phyloP scores from a whole-genome alignment of 1,139 yeast genomes.

The Magnusiomyces paraingens region DNA sequence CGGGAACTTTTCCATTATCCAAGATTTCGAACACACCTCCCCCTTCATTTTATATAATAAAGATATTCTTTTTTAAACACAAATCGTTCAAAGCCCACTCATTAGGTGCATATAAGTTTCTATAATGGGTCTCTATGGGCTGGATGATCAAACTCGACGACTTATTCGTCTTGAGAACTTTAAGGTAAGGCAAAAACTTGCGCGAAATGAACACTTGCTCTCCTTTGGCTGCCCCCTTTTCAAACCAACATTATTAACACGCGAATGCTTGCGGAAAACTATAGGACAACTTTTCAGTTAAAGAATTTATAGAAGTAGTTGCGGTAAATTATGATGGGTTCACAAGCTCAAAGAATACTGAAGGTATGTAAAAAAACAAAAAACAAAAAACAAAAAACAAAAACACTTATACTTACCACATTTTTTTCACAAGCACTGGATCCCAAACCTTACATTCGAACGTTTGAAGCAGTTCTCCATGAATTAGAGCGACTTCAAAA shows the following conservation, averaged over 20 bases:
- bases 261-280: background rate
- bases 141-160: conserved; percentile 67
- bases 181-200: conserved; percentile 31
- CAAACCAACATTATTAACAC: background rate
- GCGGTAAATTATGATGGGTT: conserved; percentile 51
- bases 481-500: conserved; percentile 57
- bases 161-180: conserved; percentile 68
- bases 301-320: conserved; percentile 77
- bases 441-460: conserved; percentile 91
- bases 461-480: conserved; percentile 78
- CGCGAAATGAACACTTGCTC: background rate
- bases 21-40: background rate
- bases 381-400: no score
- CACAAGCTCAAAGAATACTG: conserved; percentile 42
- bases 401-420: background rate
- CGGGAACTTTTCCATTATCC: background rate
- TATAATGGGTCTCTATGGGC: conserved; percentile 38
- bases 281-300: conserved; percentile 56
- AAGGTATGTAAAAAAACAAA: conserved; percentile 40
- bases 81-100: background rate
- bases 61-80: background rate
- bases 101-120: background rate
- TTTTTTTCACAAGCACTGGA: conserved; percentile 39
- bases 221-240: background rate
- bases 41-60: background rate